phyloP scores from a whole-genome alignment of 1,284 basidiomycete genomes.

The Salmacisia buchloeana region DNA sequence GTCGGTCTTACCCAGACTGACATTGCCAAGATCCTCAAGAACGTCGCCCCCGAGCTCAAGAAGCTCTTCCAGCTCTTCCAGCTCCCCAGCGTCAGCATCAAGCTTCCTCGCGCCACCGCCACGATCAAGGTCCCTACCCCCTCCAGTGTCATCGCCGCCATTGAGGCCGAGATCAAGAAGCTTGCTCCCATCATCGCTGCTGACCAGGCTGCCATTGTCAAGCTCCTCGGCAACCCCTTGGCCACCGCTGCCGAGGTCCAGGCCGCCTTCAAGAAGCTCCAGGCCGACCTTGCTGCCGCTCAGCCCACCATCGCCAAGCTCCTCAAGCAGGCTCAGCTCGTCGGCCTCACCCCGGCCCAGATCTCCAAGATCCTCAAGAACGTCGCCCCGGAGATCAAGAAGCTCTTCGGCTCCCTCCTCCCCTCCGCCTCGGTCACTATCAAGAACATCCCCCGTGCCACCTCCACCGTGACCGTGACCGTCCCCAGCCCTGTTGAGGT shows the following conservation, averaged over 20 bases:
- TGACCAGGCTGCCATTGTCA: background rate
- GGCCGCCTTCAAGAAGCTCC: background rate
- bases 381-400: constrained; percentile 2
- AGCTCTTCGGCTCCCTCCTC: background rate
- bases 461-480: background rate
- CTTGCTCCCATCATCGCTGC: constrained; percentile 4
- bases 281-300: background rate
- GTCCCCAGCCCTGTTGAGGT: background rate
- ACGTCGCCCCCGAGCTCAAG: constrained; percentile 6
- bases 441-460: too few species aligned
- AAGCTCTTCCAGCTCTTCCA: constrained; percentile 5
- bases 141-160: background rate
- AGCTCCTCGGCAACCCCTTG: background rate
- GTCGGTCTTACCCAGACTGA: background rate
- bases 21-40: background rate
- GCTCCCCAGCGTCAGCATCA: background rate
- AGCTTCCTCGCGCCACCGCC: background rate
- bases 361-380: background rate
- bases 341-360: background rate
- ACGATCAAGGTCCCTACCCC: background rate
- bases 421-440: background rate
- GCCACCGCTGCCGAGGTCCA: background rate
- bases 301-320: background rate
- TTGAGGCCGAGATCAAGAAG: constrained; percentile 1
- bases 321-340: background rate